Evolutionary conservation across 2,329 filamentous ascomycete species (phyloP), one percentile per base, ranked within the genome.

Genomic region (Arthrobotrys sphaeroides): DNA sequence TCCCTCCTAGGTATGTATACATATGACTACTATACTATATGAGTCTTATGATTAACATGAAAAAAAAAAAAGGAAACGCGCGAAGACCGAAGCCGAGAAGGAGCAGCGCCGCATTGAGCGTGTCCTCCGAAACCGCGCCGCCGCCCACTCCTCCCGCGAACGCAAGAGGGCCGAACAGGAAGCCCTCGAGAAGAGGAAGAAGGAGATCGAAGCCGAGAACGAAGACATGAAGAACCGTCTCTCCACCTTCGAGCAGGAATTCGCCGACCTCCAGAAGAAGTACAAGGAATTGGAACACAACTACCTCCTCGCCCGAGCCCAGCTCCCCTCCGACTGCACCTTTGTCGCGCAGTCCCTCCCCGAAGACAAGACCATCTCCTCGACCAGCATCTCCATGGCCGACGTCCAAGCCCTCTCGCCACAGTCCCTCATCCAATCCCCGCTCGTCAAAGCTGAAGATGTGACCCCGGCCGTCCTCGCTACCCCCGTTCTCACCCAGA

Each of bases 81-180:
- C 95, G 80, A 99, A 98, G 88, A 99, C 95, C 1, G 94, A 96
- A 80, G 95, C 97, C 81, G 95, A 99, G 84, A 99, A 99, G 85
- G 95, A 98, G 84, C 95, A 99, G 84, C 91, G 95, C 47, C 91
- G 95, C 77, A 96, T 98, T 66, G 95, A 99, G 85, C 92, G 95
- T 77, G 95, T 99, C 78, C 92, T 98, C 80, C 91, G 95, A 47
- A 99, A 99, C 82, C 92, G 95, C 78, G 92, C 94, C 73, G 95
- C 95, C 49, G 95, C 95, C 42, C 95, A 98, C 86, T 97, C 96
- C 73, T 99, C 95, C 2, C 88, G 95, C 59, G 95, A 99, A 83
- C 91, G 94, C 74, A 97, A 97, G 87, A 89, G 94, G 69, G 86
- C 90, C 79, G 90, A 98, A 83, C 93, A 96, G 40, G 95, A 98